phyloP scores from a whole-genome alignment of 192 early-diverging fungal genomes.

The Coemansia sp. region DNA sequence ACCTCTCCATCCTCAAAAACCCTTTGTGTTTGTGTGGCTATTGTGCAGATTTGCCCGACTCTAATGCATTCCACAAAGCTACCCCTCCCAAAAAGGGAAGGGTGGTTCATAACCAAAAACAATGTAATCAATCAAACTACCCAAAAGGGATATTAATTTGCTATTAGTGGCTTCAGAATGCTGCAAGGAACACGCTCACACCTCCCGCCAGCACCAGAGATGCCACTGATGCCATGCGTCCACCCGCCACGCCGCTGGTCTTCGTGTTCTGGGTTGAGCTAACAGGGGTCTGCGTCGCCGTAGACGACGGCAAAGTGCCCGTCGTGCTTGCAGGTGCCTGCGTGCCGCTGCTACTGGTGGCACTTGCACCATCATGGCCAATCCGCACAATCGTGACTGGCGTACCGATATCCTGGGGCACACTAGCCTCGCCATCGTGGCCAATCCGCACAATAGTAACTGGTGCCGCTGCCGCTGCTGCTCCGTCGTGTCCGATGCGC shows the following conservation, averaged over 20 bases:
- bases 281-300: background rate
- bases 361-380: background rate
- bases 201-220: conserved; percentile 25
- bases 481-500: conserved; percentile 13
- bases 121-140: background rate
- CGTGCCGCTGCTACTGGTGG: background rate
- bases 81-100: no score
- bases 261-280: background rate
- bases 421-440: background rate
- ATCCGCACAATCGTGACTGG: background rate
- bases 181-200: conserved; percentile 13
- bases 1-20: no score
- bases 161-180: conserved; percentile 35
- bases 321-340: background rate
- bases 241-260: background rate
- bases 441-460: conserved; percentile 9
- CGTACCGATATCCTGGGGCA: no score
- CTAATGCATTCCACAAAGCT: no score
- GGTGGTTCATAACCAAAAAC: no score
- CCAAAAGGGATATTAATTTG: background rate
- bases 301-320: conserved; percentile 8
- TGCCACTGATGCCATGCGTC: conserved; percentile 1
- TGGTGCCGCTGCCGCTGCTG: background rate
- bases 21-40: no score
- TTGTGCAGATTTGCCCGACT: no score